Conservation (phyloP, 1,139 yeast genomes). For the Wickerhamiella infanticola region DNA sequence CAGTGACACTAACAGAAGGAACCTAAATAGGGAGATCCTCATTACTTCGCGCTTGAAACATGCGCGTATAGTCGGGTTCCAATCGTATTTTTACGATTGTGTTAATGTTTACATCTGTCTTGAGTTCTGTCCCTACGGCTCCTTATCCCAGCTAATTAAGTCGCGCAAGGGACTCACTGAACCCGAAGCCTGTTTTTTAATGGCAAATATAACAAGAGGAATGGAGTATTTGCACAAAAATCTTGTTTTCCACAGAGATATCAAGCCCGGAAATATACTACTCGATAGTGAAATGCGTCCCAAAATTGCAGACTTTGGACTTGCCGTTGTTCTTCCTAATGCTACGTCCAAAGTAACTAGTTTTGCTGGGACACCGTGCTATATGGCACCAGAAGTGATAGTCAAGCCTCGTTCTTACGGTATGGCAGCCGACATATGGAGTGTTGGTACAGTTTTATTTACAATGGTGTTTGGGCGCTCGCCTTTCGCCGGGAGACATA, state of each 20-base stretch:
- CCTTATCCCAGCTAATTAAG: background rate
- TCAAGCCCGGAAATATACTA: slow-evolving; percentile 85
- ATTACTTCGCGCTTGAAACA: background rate
- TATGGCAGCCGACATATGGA: slow-evolving; percentile 92
- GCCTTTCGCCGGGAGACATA: background rate
- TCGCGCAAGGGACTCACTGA: background rate
- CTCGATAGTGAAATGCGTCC: slow-evolving; percentile 82
- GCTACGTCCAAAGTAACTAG: slow-evolving; percentile 64
- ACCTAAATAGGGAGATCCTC: background rate
- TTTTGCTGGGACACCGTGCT: slow-evolving; percentile 96
- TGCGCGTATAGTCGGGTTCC: background rate
- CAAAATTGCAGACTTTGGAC: slow-evolving; percentile 90
- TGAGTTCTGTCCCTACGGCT: background rate
- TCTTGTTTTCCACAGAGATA: slow-evolving; percentile 84
- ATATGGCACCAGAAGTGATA: slow-evolving; percentile 92
- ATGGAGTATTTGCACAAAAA: slow-evolving; percentile 74
- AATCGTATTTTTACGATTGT: background rate
- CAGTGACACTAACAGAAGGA: background rate
- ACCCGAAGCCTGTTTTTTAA: background rate
- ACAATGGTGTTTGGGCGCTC: background rate
- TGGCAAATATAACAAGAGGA: background rate
- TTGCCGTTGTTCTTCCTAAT: slow-evolving; percentile 72
- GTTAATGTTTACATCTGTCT: background rate
- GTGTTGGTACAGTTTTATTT: slow-evolving; percentile 40
- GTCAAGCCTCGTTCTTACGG: slow-evolving; percentile 75